Evolutionary conservation across 768 basidiomycete genomes (phyloP).

Genomic region (Boletus bicolor): DNA sequence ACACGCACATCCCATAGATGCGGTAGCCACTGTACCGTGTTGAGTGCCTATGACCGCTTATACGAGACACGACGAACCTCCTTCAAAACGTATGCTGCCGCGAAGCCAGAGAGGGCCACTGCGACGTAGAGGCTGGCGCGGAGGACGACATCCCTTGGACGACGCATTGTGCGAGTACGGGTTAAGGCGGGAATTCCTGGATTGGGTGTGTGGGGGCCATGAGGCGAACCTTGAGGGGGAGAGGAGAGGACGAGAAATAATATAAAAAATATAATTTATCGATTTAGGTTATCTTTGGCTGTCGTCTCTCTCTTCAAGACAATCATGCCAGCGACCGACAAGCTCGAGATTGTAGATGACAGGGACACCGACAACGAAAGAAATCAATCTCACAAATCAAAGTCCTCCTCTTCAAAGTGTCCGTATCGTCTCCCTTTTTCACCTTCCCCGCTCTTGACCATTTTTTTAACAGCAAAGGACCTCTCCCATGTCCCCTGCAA

Average conservation of each 20-base stretch:
- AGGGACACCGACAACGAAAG: conserved; percentile 26
- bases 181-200: not conserved
- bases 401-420: conserved; percentile 34
- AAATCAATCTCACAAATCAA: conserved; percentile 17
- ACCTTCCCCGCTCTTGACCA: not conserved
- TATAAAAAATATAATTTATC: too few species aligned
- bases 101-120: conserved; percentile 17
- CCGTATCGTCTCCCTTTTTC: conserved; percentile 6
- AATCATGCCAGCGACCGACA: conserved; percentile 24
- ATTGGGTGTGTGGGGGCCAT: not conserved
- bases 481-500: conserved; percentile 97
- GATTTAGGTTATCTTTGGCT: conserved; percentile 1
- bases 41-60: not conserved
- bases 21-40: conserved; percentile 9
- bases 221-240: not conserved
- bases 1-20: not conserved
- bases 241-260: too few species aligned
- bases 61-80: conserved; percentile 5
- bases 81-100: conserved; percentile 19
- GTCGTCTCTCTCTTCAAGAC: not conserved
- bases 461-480: conserved; percentile 58
- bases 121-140: conserved; percentile 9
- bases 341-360: conserved; percentile 12
- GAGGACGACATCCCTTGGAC: conserved; percentile 7
- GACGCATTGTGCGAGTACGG: not conserved